phyloP scores from a whole-genome alignment of 2,329 filamentous ascomycete genomes.

The Aspergillus sp. region DNA sequence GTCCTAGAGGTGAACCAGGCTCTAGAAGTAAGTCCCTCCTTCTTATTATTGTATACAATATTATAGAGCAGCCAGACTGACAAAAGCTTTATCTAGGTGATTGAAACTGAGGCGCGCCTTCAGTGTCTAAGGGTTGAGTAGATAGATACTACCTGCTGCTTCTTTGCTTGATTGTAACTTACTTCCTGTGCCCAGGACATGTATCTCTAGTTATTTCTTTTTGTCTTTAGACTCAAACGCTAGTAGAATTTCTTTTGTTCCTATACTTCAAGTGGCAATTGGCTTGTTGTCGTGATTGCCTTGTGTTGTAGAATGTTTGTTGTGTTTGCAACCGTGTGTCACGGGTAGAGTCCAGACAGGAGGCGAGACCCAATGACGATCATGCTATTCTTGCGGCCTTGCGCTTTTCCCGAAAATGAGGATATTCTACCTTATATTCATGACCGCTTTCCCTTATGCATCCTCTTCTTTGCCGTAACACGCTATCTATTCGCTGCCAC shows the following conservation, averaged over 20 bases:
- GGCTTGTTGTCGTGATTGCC: background rate
- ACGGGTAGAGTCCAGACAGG: slow-evolving; percentile 9
- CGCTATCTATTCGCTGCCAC: slow-evolving; percentile 21
- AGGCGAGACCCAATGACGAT: background rate
- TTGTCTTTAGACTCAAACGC: slow-evolving; percentile 37
- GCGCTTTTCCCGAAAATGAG: slow-evolving; percentile 4
- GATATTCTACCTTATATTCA: background rate
- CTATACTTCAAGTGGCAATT: background rate
- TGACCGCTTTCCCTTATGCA: slow-evolving; percentile 20
- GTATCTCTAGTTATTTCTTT: slow-evolving; percentile 41
- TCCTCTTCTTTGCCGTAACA: slow-evolving; percentile 14
- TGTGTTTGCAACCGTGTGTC: slow-evolving; percentile 19
- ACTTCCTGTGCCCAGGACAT: slow-evolving; percentile 33
- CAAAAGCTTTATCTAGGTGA: slow-evolving; percentile 58
- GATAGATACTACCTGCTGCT: slow-evolving; percentile 28
- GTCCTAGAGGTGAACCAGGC: slow-evolving; percentile 95
- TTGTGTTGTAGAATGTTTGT: slow-evolving; percentile 17
- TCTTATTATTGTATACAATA: background rate
- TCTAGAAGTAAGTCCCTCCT: slow-evolving; percentile 71
- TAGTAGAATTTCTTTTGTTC: slow-evolving; percentile 30
- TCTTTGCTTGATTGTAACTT: slow-evolving; percentile 31
- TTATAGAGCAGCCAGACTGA: slow-evolving; percentile 13
- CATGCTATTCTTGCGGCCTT: background rate
- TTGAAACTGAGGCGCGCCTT: slow-evolving; percentile 84
- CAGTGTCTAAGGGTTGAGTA: slow-evolving; percentile 83